Base-by-base conservation (phyloP, 176 grass and related monocot genomes). In the Leersia perrieri region DNA sequence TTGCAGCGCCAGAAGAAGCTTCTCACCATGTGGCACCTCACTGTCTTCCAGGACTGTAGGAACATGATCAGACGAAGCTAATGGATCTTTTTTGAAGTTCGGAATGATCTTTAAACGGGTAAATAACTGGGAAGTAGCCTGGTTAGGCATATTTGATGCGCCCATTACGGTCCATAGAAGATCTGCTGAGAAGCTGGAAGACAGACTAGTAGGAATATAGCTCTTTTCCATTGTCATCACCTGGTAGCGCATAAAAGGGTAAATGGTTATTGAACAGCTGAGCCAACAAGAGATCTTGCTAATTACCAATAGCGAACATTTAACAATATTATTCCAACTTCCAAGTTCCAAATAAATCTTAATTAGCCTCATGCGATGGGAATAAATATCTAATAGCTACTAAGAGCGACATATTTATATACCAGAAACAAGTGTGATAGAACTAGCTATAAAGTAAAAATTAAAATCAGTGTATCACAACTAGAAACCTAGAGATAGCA, bases 131-230 rank as follows among this genome's bases (percentile, higher is more conserved):
- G 83, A 70, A 12, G 58, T 62, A n/a, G 69, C 41, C 51, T 83
- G 79, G 22, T 70, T 89, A 41, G 88, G 85, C 70, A 87, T 80
- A 70, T 95, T 89, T n/a, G 96, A 84, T 80, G 93, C 92, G 0
- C 96, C 96, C 96, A 99, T 99, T 29, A 95, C 75, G 15, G 80
- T 95, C 96, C 90, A 99, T 23, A 99, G 38, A 23, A 36, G 73
- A 40, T 87, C 44, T n/a, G 75, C 33, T 9, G 79, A 82, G 23
- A 63, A 71, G 82, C 82, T 92, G 35, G 85, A 80, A 63, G 77
- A 68, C 84, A 99, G 74, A 78, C 88, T 93, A 55, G 96, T 99
- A 41, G 92, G 96, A 62, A 95, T 91, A 69, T 91, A 95, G 72
- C 76, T 86, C 42, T 93, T 92, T 63, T 91, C 92, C 23, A 82